These are phyloP conservation scores for Nicotiana attenuata DNA, from an alignment of 257 asterid species.

Conservation along the genomic window DNA sequence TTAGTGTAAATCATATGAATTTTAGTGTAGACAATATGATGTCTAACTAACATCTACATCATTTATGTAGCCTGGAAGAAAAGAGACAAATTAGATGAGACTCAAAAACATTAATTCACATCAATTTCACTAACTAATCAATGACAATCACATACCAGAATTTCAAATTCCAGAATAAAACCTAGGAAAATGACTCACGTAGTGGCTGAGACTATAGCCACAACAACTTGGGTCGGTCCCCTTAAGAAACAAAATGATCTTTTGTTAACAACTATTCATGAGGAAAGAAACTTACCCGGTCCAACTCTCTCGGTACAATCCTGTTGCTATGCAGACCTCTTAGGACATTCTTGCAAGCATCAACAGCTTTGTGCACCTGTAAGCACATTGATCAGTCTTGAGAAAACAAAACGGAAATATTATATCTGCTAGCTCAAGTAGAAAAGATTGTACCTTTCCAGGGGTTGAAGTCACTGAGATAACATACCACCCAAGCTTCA, in stretches of 20 bases:
- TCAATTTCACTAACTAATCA: neutral
- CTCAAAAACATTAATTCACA: neutral
- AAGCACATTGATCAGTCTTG: conserved; percentile 13
- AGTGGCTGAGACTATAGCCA: neutral
- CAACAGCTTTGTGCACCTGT: conserved; percentile 99
- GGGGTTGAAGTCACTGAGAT: conserved; percentile 98
- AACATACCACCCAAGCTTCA: conserved; percentile 99
- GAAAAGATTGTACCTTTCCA: conserved; percentile 57
- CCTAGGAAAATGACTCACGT: neutral
- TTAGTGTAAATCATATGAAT: neutral
- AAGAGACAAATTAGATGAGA: neutral
- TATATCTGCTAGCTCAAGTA: neutral
- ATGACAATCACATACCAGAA: neutral
- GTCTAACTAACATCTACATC: neutral
- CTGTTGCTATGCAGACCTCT: conserved; percentile 74
- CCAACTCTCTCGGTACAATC: conserved; percentile 91
- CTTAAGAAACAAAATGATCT: neutral
- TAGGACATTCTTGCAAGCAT: conserved; percentile 96
- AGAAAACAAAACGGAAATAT: neutral
- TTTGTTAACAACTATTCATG: neutral
- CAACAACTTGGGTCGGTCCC: too few species aligned
- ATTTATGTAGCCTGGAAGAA: neutral
- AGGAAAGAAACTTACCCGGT: conserved; percentile 69
- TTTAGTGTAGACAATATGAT: neutral
- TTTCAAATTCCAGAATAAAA: neutral